Percentiles rank a stretch among this genome's conserved stretches.
Conservation (phyloP, 2,329 filamentous ascomycete species). For the Neonectria hederae region DNA sequence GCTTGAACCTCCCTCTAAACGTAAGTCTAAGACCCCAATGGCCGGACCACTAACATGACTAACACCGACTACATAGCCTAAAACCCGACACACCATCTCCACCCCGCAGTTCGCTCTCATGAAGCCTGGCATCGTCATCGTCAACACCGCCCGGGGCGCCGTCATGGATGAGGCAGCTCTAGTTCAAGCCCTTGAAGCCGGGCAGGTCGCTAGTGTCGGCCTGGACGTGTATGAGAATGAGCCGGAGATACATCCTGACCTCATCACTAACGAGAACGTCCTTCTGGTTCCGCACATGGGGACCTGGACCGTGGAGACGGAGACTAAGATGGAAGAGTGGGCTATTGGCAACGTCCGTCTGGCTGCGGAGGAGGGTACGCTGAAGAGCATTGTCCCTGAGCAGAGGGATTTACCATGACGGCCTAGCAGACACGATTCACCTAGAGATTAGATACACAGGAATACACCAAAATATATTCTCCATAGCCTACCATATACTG, state of each 20-base stretch:
- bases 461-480: background rate
- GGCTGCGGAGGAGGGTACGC: slow-evolving; percentile 68
- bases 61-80: slow-evolving; percentile 47
- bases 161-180: slow-evolving; percentile 85
- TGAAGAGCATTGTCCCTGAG: slow-evolving; percentile 78
- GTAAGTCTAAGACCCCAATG: slow-evolving; percentile 57
- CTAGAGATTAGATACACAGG: background rate
- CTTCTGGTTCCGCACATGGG: slow-evolving; percentile 87
- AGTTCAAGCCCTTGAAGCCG: slow-evolving; percentile 74
- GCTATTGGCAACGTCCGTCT: slow-evolving; percentile 74
- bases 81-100: slow-evolving; percentile 81
- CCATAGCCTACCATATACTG: no score
- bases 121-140: slow-evolving; percentile 79
- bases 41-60: background rate
- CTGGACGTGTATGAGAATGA: slow-evolving; percentile 88
- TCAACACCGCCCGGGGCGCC: slow-evolving; percentile 86
- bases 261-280: slow-evolving; percentile 75
- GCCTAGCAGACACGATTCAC: background rate
- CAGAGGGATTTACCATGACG: slow-evolving; percentile 56
- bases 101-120: slow-evolving; percentile 76
- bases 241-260: slow-evolving; percentile 76
- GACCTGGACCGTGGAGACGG: slow-evolving; percentile 77
- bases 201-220: slow-evolving; percentile 75
- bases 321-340: slow-evolving; percentile 78
- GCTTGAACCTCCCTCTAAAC: slow-evolving; percentile 83